These are phyloP conservation scores for Magnusiomyces paraingens DNA, from an alignment of 1,139 yeast genomes.

Conservation along the genomic window DNA sequence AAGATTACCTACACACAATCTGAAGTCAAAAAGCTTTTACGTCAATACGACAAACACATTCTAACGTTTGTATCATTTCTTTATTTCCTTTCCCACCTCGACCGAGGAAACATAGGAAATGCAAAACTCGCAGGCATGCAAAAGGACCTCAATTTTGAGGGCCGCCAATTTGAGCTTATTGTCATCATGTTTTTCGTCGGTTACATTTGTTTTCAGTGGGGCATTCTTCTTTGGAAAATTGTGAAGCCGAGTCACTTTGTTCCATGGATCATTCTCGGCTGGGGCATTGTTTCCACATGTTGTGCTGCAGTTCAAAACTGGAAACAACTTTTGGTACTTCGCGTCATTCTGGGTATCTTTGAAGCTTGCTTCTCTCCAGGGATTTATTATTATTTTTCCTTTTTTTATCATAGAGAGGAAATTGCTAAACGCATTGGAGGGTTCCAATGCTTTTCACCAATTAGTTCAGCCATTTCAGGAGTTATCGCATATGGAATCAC, in stretches of 20 bases:
- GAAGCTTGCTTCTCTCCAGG: conserved; percentile 33
- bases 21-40: background rate
- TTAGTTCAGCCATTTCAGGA: conserved; percentile 31
- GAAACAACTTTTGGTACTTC: conserved; percentile 23
- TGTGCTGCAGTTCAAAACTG: conserved; percentile 24
- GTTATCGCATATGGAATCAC: conserved; percentile 37
- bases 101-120: conserved; percentile 37
- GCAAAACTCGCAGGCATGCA: conserved; percentile 50
- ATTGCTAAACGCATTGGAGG: conserved; percentile 46
- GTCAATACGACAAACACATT: conserved; percentile 7
- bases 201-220: conserved; percentile 28
- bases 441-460: conserved; percentile 40
- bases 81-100: conserved; percentile 5
- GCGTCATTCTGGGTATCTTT: conserved; percentile 26
- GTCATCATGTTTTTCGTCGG: conserved; percentile 23
- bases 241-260: conserved; percentile 24
- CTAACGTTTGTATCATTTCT: conserved; percentile 3
- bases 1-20: background rate
- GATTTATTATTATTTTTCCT: conserved; percentile 29
- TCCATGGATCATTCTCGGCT: conserved; percentile 24
- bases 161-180: conserved; percentile 32
- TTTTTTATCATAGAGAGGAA: conserved; percentile 29
- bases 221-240: conserved; percentile 17
- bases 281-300: conserved; percentile 27
- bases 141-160: conserved; percentile 40